These are phyloP conservation scores for Lachnellula arida DNA, from an alignment of 2,329 filamentous ascomycete species.

Conservation along the genomic window DNA sequence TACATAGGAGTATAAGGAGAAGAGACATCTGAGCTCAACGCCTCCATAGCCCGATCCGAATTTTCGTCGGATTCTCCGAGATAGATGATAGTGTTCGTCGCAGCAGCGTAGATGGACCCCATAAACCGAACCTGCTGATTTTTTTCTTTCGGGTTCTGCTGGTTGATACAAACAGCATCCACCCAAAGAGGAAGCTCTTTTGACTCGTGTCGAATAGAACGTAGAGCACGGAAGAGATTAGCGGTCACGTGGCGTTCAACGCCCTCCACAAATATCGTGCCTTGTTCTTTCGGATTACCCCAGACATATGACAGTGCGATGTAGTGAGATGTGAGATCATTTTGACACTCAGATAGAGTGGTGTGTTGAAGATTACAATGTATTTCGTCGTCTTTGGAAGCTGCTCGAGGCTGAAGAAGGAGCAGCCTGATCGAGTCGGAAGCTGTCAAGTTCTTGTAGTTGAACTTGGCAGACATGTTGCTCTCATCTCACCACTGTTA, in stretches of 20 bases:
- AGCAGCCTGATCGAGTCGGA: background rate
- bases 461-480: background rate
- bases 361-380: background rate
- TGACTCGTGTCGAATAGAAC: background rate
- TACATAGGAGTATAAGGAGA: too few species aligned
- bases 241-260: background rate
- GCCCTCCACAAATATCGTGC: background rate
- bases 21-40: background rate
- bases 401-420: constrained; percentile 1
- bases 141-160: background rate
- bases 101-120: constrained; percentile 3
- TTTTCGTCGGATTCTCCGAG: constrained; percentile 5
- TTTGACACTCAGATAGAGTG: background rate
- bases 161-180: constrained; percentile 7
- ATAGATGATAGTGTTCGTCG: constrained; percentile 4
- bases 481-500: background rate
- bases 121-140: constrained; percentile 1
- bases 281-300: background rate
- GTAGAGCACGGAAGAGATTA: background rate
- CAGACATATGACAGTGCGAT: constrained; percentile 1
- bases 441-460: background rate
- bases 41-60: background rate
- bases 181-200: background rate
- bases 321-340: background rate
- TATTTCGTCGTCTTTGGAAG: background rate